phyloP scores from a whole-genome alignment of 805 yeast species.

The Metschnikowia vanudenii region DNA sequence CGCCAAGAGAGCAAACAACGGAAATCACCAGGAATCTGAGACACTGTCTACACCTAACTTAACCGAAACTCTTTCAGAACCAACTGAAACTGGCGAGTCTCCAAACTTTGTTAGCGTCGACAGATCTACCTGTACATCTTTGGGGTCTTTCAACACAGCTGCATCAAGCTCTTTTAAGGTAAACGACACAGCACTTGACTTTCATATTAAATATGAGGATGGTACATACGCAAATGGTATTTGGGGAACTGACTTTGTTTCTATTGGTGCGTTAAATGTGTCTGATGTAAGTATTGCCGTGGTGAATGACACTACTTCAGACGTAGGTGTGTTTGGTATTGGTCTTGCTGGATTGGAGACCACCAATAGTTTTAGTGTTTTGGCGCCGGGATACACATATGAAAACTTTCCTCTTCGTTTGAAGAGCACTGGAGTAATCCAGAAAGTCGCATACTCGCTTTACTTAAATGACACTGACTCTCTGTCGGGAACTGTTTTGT shows the following conservation, averaged over 20 bases:
- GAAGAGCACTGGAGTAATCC: conserved; percentile 39
- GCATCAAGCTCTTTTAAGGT: background rate
- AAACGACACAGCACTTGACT: background rate
- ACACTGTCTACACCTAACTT: too few species aligned
- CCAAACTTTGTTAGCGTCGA: background rate
- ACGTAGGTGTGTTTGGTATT: background rate
- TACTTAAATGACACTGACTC: conserved; percentile 40
- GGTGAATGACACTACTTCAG: background rate
- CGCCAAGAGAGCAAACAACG: too few species aligned
- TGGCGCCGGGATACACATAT: too few species aligned
- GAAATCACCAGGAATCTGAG: too few species aligned
- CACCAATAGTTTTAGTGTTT: too few species aligned
- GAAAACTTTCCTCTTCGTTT: background rate
- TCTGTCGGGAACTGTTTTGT: conserved; percentile 24
- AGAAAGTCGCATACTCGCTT: conserved; percentile 58
- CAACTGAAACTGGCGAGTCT: background rate
- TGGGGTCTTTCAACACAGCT: background rate
- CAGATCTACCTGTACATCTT: background rate
- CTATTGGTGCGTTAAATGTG: background rate
- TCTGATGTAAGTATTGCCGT: background rate
- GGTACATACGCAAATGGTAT: background rate
- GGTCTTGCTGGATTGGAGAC: too few species aligned
- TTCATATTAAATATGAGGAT: background rate
- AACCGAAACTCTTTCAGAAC: too few species aligned
- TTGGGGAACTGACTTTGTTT: background rate